A percentile compares a stretch with the other conserved stretches of the same genome.
Conservation (phyloP, 2,329 filamentous ascomycete species). For the Parastagonospora avenae region DNA sequence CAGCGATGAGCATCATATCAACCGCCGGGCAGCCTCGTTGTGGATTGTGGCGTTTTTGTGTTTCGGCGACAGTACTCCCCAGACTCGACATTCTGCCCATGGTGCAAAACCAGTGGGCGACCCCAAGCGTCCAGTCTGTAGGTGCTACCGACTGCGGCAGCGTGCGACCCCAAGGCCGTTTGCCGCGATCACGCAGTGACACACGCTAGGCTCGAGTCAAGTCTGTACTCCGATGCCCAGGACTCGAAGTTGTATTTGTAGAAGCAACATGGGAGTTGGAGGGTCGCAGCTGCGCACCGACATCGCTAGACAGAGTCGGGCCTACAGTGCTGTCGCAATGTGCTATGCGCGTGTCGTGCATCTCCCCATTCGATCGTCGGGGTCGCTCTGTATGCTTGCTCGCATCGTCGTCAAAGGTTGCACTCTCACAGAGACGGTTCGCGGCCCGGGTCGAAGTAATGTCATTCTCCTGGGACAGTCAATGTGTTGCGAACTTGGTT, state of each 20-base stretch:
- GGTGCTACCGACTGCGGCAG: constrained; percentile 9
- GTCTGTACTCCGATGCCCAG: constrained; percentile 2
- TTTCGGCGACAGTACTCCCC: not conserved
- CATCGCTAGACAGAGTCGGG: not conserved
- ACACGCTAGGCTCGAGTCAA: constrained; percentile 5
- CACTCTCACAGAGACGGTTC: no score
- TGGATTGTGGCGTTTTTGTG: not conserved
- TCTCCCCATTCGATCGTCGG: no score
- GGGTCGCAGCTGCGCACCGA: constrained; percentile 1
- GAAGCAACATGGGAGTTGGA: constrained; percentile 9
- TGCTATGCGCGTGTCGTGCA: constrained; percentile 1
- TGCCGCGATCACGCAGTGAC: constrained; percentile 11
- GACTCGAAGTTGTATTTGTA: constrained; percentile 3
- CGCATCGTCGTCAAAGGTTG: no score
- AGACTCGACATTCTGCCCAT: constrained; percentile 4
- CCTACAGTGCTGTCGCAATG: not conserved
- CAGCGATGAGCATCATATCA: not conserved
- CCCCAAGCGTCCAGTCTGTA: constrained; percentile 9
- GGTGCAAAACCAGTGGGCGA: constrained; percentile 10
- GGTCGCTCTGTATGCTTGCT: no score
- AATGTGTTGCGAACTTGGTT: no score
- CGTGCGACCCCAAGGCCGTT: constrained; percentile 8
- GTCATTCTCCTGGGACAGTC: no score
- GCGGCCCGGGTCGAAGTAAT: no score
- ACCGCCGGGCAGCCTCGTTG: not conserved